Evolutionary conservation across 192 early-diverging fungal genomes (phyloP).

Genomic region (Dissophora ornata): DNA sequence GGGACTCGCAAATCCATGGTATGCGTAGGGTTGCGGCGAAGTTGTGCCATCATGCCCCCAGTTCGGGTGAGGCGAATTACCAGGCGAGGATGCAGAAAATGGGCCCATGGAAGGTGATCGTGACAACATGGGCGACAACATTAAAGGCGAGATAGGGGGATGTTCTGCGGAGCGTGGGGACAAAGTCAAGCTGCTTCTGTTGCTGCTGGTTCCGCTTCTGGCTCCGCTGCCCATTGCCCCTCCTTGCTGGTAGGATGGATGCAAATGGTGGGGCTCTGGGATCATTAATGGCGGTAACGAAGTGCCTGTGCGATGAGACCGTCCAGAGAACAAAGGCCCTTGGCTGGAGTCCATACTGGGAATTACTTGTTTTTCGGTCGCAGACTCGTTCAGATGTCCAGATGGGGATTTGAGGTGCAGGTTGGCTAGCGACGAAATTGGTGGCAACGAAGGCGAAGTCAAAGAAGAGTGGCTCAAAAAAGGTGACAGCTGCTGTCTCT

Average conservation of each 20-base stretch:
- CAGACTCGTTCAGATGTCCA: neutral
- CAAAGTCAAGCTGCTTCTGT: constrained; percentile 39
- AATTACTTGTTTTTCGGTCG: neutral
- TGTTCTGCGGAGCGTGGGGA: constrained; percentile 36
- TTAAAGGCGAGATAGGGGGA: constrained; percentile 35
- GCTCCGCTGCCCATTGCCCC: neutral
- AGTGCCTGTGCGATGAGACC: constrained; percentile 19
- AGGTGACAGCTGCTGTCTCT: constrained; percentile 16
- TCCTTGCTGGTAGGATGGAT: constrained; percentile 36
- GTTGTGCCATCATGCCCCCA: constrained; percentile 24
- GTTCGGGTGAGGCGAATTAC: constrained; percentile 32
- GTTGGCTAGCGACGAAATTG: constrained; percentile 44
- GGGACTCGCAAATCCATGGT: constrained; percentile 8
- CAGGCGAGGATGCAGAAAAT: constrained; percentile 21
- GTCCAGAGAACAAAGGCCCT: constrained; percentile 10
- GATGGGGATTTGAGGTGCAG: constrained; percentile 36
- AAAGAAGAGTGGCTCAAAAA: constrained; percentile 15
- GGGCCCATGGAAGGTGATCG: constrained; percentile 47
- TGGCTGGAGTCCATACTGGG: neutral
- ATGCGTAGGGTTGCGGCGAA: constrained; percentile 15
- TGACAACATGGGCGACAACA: constrained; percentile 39
- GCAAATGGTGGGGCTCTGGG: constrained; percentile 45
- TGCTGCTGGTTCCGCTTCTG: constrained; percentile 19
- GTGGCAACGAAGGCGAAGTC: constrained; percentile 38
- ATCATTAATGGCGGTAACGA: constrained; percentile 39